Evolutionary conservation across 2,329 filamentous ascomycete genomes (phyloP).

Genomic region (Colletotrichum eremochloae): DNA sequence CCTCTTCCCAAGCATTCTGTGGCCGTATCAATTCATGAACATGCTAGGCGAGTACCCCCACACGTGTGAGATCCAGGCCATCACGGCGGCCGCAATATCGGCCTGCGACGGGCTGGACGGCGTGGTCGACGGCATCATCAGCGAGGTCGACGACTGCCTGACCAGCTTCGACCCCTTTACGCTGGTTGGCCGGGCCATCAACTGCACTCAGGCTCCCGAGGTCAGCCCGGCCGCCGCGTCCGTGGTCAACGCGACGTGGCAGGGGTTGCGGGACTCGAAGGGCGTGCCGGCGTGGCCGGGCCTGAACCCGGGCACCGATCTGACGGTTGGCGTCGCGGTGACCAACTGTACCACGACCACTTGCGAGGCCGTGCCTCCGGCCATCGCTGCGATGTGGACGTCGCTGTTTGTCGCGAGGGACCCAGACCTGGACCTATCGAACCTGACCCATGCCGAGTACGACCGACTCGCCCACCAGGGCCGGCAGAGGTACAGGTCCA

Average conservation of each 20-base stretch:
- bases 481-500: slow-evolving; percentile 13
- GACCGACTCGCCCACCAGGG: slow-evolving; percentile 30
- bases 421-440: slow-evolving; percentile 45
- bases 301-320: slow-evolving; percentile 35
- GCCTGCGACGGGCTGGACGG: slow-evolving; percentile 65
- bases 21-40: slow-evolving; percentile 35
- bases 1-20: slow-evolving; percentile 30
- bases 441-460: slow-evolving; percentile 37
- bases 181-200: background rate
- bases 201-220: background rate
- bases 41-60: slow-evolving; percentile 20
- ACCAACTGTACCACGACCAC: background rate
- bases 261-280: slow-evolving; percentile 20
- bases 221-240: slow-evolving; percentile 39
- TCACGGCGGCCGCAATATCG: slow-evolving; percentile 55
- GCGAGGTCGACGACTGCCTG: slow-evolving; percentile 44
- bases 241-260: slow-evolving; percentile 43
- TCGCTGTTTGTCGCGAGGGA: slow-evolving; percentile 48
- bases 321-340: slow-evolving; percentile 26
- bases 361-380: slow-evolving; percentile 10
- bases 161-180: slow-evolving; percentile 34
- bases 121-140: slow-evolving; percentile 61
- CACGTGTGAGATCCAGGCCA: slow-evolving; percentile 48
- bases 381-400: slow-evolving; percentile 43
- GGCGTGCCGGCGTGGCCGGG: slow-evolving; percentile 30